A percentile compares a stretch with the other conserved stretches of the same genome.
These are phyloP conservation scores for Osmanthus fragrans DNA, from an alignment of 257 asterid genomes.

Conservation along the genomic window DNA sequence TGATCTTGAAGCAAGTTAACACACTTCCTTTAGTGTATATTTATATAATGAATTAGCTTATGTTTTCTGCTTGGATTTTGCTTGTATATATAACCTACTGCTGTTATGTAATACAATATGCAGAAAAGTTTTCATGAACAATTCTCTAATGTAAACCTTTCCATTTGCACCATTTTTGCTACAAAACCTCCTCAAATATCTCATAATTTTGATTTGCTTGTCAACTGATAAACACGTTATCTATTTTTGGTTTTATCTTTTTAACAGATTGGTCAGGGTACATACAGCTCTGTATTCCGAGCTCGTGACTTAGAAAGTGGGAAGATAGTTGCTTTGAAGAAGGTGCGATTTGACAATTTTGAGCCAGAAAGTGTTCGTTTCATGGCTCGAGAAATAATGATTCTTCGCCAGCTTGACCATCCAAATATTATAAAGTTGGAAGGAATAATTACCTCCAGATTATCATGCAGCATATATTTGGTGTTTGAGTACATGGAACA, in stretches of 20 bases:
- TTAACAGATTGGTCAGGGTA: constrained; percentile 93
- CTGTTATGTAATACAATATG: neutral
- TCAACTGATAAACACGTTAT: constrained; percentile 20
- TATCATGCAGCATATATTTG: constrained; percentile 89
- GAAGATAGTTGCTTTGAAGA: constrained; percentile 77
- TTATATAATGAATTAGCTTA: neutral
- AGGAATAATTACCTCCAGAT: constrained; percentile 77
- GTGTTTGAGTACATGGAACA: constrained; percentile 98
- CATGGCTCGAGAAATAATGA: constrained; percentile 91
- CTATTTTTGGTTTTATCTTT: neutral
- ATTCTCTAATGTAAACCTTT: neutral
- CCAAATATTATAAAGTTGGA: constrained; percentile 84
- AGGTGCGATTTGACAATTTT: constrained; percentile 88
- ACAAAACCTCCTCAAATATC: neutral
- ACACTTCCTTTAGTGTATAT: neutral
- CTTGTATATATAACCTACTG: neutral
- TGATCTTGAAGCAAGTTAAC: neutral
- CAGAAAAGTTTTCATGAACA: neutral
- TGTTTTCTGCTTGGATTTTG: neutral
- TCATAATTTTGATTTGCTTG: neutral
- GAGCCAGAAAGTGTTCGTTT: constrained; percentile 97
- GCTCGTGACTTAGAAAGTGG: constrained; percentile 87
- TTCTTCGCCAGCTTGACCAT: constrained; percentile 87
- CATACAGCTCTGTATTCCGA: constrained; percentile 89
- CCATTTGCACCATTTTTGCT: neutral